Percentiles rank a stretch among this genome's conserved stretches.
phyloP scores from a whole-genome alignment of 2,329 filamentous ascomycete genomes.

The Cyphellophora attinorum region DNA sequence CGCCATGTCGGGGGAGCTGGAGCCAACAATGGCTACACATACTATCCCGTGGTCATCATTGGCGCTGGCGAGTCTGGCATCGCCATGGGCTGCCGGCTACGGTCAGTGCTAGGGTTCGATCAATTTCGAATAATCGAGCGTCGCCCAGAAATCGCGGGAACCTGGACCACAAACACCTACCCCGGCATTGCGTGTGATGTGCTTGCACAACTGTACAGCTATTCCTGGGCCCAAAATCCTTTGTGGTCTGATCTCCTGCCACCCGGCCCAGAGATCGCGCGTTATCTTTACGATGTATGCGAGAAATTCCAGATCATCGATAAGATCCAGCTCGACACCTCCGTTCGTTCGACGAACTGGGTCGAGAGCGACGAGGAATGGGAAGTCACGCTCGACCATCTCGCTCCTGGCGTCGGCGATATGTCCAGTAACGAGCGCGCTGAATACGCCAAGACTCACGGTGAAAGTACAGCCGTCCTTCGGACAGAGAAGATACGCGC shows the following conservation, averaged over 20 bases:
- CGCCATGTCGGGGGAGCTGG: conserved; percentile 29
- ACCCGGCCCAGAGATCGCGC: conserved; percentile 39
- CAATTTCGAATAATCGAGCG: conserved; percentile 55
- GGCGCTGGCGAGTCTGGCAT: conserved; percentile 56
- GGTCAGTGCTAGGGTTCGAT: conserved; percentile 47
- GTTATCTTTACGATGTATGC: conserved; percentile 46
- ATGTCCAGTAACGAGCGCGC: conserved; percentile 38
- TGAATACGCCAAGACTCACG: conserved; percentile 33
- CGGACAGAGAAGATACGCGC: conserved; percentile 43
- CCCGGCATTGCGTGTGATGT: conserved; percentile 50
- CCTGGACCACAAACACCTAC: conserved; percentile 56
- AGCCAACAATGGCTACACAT: conserved; percentile 29
- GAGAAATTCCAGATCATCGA: conserved; percentile 41
- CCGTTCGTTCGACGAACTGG: conserved; percentile 44
- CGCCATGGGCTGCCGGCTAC: conserved; percentile 50
- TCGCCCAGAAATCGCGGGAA: conserved; percentile 49
- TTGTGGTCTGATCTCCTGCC: conserved; percentile 43
- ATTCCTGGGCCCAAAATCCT: conserved; percentile 45
- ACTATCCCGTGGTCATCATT: conserved; percentile 45
- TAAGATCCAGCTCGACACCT: conserved; percentile 50
- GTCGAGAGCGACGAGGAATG: conserved; percentile 44
- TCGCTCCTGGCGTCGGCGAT: conserved; percentile 46
- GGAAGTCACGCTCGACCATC: conserved; percentile 43
- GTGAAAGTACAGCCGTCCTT: conserved; percentile 37
- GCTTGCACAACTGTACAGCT: conserved; percentile 48